phyloP scores from a whole-genome alignment of 2,329 filamentous ascomycete species.

The Aspergillus phoenicis region DNA sequence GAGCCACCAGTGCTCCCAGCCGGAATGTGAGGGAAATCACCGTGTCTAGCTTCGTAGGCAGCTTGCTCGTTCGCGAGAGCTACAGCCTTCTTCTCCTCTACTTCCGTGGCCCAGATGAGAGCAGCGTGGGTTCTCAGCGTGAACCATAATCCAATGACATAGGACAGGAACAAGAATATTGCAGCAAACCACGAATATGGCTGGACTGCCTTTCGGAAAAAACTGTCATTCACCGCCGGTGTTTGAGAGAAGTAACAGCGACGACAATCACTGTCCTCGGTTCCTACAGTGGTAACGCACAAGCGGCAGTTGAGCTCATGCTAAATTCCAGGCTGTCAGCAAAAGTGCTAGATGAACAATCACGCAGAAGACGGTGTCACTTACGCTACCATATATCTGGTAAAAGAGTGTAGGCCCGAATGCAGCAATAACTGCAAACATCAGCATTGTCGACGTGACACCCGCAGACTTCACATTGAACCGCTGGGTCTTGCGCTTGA shows the following conservation, averaged over 20 bases:
- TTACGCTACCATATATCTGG: constrained; percentile 90
- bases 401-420: constrained; percentile 97
- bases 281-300: constrained; percentile 58
- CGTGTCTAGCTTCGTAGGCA: constrained; percentile 39
- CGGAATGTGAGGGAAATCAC: constrained; percentile 34
- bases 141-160: constrained; percentile 92
- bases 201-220: constrained; percentile 86
- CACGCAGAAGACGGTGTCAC: constrained; percentile 29
- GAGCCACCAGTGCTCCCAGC: constrained; percentile 44
- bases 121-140: constrained; percentile 94
- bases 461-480: constrained; percentile 97
- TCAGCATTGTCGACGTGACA: constrained; percentile 95
- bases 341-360: neutral
- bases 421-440: constrained; percentile 92
- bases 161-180: constrained; percentile 83
- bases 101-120: constrained; percentile 90
- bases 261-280: constrained; percentile 68
- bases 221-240: constrained; percentile 79
- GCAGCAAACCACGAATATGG: constrained; percentile 93
- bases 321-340: constrained; percentile 46
- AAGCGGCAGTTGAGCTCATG: constrained; percentile 85
- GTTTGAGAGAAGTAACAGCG: constrained; percentile 92
- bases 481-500: constrained; percentile 96
- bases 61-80: constrained; percentile 33
- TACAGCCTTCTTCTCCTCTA: constrained; percentile 70